These are phyloP conservation scores for Francoa sonchifolia DNA, from an alignment of 441 rosid species.

Conservation along the genomic window DNA sequence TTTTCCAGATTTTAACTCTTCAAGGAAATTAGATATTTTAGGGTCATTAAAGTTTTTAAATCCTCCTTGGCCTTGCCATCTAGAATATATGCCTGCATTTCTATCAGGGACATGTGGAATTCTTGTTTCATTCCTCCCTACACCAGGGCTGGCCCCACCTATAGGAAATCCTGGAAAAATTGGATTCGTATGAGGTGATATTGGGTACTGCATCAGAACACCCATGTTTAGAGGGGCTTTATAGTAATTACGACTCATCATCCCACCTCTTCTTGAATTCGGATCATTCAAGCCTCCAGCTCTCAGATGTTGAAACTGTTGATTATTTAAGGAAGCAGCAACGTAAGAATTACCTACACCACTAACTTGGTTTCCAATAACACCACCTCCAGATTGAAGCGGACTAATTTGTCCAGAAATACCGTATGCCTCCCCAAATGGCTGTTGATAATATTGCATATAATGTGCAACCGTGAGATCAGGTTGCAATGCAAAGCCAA, in stretches of 20 bases:
- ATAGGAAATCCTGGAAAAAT: slow-evolving; percentile 31
- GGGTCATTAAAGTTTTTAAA: slow-evolving; percentile 27
- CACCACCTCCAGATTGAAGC: slow-evolving; percentile 19
- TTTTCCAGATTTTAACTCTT: slow-evolving; percentile 59
- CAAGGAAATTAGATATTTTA: slow-evolving; percentile 42
- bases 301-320: slow-evolving; percentile 19
- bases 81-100: slow-evolving; percentile 28
- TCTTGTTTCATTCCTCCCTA: slow-evolving; percentile 23
- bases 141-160: slow-evolving; percentile 14
- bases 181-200: slow-evolving; percentile 26
- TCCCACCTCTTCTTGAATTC: slow-evolving; percentile 21
- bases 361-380: slow-evolving; percentile 22
- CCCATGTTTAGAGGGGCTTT: slow-evolving; percentile 32
- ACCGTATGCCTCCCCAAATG: slow-evolving; percentile 27
- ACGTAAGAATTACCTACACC: slow-evolving; percentile 17
- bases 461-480: slow-evolving; percentile 31
- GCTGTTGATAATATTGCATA: slow-evolving; percentile 40
- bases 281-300: slow-evolving; percentile 21
- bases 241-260: slow-evolving; percentile 21
- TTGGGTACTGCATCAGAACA: slow-evolving; percentile 33
- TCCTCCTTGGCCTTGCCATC: slow-evolving; percentile 40
- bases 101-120: slow-evolving; percentile 21
- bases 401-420: slow-evolving; percentile 26
- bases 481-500: slow-evolving; percentile 31
- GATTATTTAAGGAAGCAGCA: slow-evolving; percentile 23